phyloP scores from a whole-genome alignment of 2,329 filamentous ascomycete genomes.

The Calonectria pseudoreteaudii region DNA sequence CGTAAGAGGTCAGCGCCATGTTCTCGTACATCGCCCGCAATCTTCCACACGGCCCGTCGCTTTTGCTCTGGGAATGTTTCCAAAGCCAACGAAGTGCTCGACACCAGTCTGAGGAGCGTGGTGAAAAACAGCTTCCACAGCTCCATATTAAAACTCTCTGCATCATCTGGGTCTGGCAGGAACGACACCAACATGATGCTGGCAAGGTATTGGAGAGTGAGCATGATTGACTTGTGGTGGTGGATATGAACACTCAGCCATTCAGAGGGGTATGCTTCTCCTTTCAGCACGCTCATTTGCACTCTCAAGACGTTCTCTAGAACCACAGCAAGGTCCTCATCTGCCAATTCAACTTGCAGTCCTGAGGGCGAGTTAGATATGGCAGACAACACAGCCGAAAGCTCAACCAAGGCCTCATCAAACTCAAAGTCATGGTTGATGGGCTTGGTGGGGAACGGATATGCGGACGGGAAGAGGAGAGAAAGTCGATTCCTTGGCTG shows the following conservation, averaged over 20 bases:
- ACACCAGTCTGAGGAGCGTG: conserved; percentile 88
- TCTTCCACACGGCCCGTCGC: conserved; percentile 96
- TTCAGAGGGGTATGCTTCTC: conserved; percentile 86
- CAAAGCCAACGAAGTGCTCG: conserved; percentile 87
- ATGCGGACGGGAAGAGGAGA: conserved; percentile 88
- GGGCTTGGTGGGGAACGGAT: conserved; percentile 85
- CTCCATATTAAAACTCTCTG: conserved; percentile 91
- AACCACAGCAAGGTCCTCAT: conserved; percentile 80
- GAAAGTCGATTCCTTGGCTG: conserved; percentile 77
- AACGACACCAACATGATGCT: conserved; percentile 84
- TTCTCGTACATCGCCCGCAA: conserved; percentile 95
- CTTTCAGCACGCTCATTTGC: conserved; percentile 88
- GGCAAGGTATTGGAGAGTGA: conserved; percentile 84
- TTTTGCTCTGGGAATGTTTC: conserved; percentile 99
- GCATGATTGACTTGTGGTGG: conserved; percentile 91
- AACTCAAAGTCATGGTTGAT: conserved; percentile 73
- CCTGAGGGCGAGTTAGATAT: conserved; percentile 78
- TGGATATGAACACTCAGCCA: conserved; percentile 97
- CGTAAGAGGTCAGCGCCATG: conserved; percentile 88
- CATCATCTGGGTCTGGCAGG: conserved; percentile 89
- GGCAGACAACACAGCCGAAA: conserved; percentile 87
- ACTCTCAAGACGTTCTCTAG: conserved; percentile 84
- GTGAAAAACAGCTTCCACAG: conserved; percentile 95
- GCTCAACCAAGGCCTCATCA: conserved; percentile 89
- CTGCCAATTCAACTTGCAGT: conserved; percentile 80